Base-by-base conservation (phyloP, 495 filamentous ascomycete genomes). In the Sabuloglossum arenarium region DNA sequence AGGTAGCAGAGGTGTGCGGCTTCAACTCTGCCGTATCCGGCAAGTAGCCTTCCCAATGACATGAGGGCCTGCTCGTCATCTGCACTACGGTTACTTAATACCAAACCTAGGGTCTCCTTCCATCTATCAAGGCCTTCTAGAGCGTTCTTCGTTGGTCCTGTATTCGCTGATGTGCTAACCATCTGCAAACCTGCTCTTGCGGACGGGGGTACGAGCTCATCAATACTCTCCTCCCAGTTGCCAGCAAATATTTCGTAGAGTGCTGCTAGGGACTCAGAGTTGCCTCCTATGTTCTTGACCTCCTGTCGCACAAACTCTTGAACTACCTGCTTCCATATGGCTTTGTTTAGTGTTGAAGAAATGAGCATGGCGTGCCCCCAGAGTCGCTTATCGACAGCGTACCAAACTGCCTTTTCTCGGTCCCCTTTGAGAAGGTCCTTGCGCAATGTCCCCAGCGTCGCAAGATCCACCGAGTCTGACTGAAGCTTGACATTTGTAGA, bases 341-440 rank as follows among this genome's bases (percentile, higher is more conserved):
- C 68, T 53, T 71, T 73, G 30, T 76, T 75, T 54, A 79, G 61
- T 1, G 90, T 90, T 32, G 85, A 88, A 19, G 93, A 80, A 45
- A 99, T 79, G 37, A 97, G 76, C 74, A 99, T 81, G 9, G 93
- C 93, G 68, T 99, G 93, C 11, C 85, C 90, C 93, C 93, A 99
- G 3, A 97, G 70, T 37, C 87, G 80, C 64, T 84, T 83, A 63
- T 99, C 93, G n/a, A 85, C 89, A 6, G 93, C 93, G 56, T 79
- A 72, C 91, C 91, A 97, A 11, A 94, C 82, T 1, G 93, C 93
- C 62, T 89, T 87, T 62, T 94, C 88, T 11, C 85, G 76, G 30
- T 99, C 84, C 12, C 93, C 91, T 34, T 73, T 67, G 6, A 94
- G 69, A 24, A 99, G 75, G 59, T 79, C 69, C 27, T 72, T 79